Base-by-base conservation (phyloP, 2,329 filamentous ascomycete species). In the Microdochium bolleyi region DNA sequence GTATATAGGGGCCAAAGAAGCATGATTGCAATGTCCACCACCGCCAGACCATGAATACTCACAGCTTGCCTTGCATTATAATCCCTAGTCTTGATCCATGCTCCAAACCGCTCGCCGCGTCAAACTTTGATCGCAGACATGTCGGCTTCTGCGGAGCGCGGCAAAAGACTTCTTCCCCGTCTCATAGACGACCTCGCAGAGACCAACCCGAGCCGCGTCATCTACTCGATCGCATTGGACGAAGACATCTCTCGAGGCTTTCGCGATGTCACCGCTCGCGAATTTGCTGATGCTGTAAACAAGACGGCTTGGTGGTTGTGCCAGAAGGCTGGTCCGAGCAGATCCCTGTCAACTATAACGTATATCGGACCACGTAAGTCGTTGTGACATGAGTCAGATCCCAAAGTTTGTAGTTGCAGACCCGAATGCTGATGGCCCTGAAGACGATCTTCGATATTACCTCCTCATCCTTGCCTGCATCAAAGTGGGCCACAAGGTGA, bases 401-500 rank as follows among this genome's bases (percentile, higher is more conserved):
- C n/a, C n/a, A n/a, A n/a, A n/a, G n/a, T n/a, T n/a, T n/a, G n/a
- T n/a, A n/a, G n/a, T n/a, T n/a, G n/a, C n/a, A n/a, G 27, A 30
- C 27, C 27, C 5, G 5, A 5, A 11, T 30, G 27, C 27, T 11
- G 5, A 11, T 30, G 5, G 27, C 27, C 11, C 5, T 11, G 5
- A 41, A 41, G 37, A 65, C 44, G 73, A 74, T 53, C 50, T 70
- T n/a, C 61, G 67, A 13, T 68, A 71, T 49, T 64, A 57, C 14
- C 66, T 75, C 30, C 48, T 70, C 5, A 53, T 70, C 1, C 58
- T 74, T 8, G 72, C 72, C 3, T 67, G 54, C 37, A 68, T 71
- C 54, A 76, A 76, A 59, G 68, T 70, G 2, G 72, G 73, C 2
- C 71, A 74, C 56, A 70, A 70, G 51, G 64, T 67, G 60, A n/a